A percentile compares a stretch with the other conserved stretches of the same genome.
These are phyloP conservation scores for Trichoderma atrobrunneum DNA, from an alignment of 2,329 filamentous ascomycete species.

Conservation along the genomic window DNA sequence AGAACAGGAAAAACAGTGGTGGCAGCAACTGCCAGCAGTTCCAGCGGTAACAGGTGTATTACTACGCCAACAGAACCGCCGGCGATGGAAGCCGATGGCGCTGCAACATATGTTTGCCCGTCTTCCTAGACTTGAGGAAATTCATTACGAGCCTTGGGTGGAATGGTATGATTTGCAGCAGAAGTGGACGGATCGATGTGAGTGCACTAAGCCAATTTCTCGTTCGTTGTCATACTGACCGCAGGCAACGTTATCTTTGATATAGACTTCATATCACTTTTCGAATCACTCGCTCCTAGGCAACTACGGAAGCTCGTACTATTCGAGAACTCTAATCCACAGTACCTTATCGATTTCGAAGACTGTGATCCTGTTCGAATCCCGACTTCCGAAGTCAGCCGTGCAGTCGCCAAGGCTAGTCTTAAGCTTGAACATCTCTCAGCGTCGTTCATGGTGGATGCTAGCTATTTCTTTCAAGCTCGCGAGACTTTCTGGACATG, in stretches of 20 bases:
- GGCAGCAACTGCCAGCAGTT: constrained; percentile 24
- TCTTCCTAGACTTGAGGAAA: constrained; percentile 33
- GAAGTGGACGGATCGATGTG: neutral
- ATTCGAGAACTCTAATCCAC: neutral
- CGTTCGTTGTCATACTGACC: neutral
- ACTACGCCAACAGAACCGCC: constrained; percentile 35
- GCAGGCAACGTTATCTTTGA: neutral
- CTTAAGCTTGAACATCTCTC: neutral
- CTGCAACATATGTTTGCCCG: constrained; percentile 31
- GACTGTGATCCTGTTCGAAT: neutral
- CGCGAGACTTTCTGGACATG: constrained; percentile 18
- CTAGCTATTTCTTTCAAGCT: neutral
- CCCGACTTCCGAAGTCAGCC: neutral
- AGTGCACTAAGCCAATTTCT: neutral
- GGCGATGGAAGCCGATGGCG: constrained; percentile 28
- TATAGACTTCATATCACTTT: neutral
- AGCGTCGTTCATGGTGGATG: neutral
- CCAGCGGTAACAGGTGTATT: constrained; percentile 33
- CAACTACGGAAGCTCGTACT: constrained; percentile 6
- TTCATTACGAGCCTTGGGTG: constrained; percentile 38
- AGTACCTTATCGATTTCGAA: neutral
- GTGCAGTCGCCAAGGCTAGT: neutral
- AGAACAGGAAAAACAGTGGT: constrained; percentile 14
- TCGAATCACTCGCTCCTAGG: neutral
- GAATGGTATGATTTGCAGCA: constrained; percentile 22